A percentile compares a stretch with the other conserved stretches of the same genome.
Evolutionary conservation across 441 rosid genomes (phyloP).

Genomic region (Corymbia calophylla): DNA sequence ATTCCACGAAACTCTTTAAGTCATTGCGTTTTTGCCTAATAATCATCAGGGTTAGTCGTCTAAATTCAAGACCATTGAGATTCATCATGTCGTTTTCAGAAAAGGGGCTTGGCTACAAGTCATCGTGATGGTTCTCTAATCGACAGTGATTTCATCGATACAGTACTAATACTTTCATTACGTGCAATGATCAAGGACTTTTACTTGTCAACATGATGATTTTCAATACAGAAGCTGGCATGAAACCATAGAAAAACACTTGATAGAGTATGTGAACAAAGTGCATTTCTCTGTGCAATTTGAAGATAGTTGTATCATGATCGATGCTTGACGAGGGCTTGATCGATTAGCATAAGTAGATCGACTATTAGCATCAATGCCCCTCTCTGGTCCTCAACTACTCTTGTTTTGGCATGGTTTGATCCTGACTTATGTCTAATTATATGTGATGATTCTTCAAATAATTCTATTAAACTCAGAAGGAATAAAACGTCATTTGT

Average conservation of each 20-base stretch:
- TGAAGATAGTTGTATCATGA: neutral
- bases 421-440: neutral
- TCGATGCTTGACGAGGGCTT: too few species aligned
- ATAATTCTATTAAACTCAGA: neutral
- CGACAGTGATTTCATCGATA: neutral
- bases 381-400: neutral
- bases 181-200: neutral
- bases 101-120: neutral
- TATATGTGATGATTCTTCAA: neutral
- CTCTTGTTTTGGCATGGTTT: neutral
- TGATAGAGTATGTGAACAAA: accelerated
- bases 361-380: too few species aligned
- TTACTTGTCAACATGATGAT: too few species aligned
- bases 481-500: neutral
- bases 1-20: neutral
- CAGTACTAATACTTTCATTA: accelerated
- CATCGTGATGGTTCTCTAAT: neutral
- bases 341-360: too few species aligned
- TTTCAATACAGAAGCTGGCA: neutral
- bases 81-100: neutral
- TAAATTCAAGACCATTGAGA: neutral
- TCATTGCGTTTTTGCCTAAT: neutral
- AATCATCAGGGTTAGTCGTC: neutral
- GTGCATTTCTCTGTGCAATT: neutral
- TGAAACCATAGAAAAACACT: neutral